Evolutionary conservation across 495 filamentous ascomycete genomes (phyloP), one percentile per base, ranked within the genome.

Genomic region (Apodospora peruviana): DNA sequence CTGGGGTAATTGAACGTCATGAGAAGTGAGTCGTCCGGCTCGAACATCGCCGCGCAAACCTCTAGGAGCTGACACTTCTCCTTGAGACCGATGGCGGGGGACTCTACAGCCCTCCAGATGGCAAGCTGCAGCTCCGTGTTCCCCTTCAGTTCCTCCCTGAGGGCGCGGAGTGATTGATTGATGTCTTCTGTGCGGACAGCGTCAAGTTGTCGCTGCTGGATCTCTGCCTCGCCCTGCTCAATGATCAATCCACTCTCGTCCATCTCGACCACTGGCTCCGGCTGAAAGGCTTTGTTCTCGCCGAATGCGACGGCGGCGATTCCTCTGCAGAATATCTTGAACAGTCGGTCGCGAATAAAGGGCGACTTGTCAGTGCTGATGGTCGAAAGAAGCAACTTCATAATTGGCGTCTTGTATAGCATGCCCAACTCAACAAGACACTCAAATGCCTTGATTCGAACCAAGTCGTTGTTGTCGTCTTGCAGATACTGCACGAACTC

Each of bases 291-390:
- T 47, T 69, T 60, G 50, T 58, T 62, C 42, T 87, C 82, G 23
- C 88, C 90, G 40, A 94, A 78, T 3, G 91, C 91, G 45, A 96
- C 77, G 46, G 81, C 77, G 2, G 88, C 94, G 25, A 99, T 73
- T 1, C 82, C 85, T 43, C 74, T 77, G 45, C 77, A 81, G 59
- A 97, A 82, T 0, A 84, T 61, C 47, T 74, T 72, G 48, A 87
- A 79, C 5, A 95, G 72, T 17, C 76, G 73, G 22, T 81, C 74
- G 17, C 94, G 84, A 24, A 95, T 75, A 62, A 83, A 91, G 2
- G 88, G 82, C 1, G 93, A 96, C 11, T 79, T 77, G 62, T 96
- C 91, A 4, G 79, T 81, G 19, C 80, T 86, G 59, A 94, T 70
- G 21, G 78, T 75, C 43, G 78, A 78, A 11, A 95, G 73, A 40